phyloP scores from a whole-genome alignment of 306 rosid genomes.

The Inga leiocalycina region DNA sequence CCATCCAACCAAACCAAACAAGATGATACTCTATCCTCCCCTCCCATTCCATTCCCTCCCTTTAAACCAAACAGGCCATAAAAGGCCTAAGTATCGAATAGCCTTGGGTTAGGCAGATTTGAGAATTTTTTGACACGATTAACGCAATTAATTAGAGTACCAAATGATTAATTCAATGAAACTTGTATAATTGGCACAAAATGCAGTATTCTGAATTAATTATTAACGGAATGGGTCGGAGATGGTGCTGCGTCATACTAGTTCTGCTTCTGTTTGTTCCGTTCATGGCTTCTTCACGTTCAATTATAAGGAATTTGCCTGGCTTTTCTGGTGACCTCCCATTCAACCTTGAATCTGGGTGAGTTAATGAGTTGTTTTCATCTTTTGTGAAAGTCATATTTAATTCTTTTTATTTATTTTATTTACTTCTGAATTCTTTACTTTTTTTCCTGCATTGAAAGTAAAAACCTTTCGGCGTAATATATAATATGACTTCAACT shows the following conservation, averaged over 20 bases:
- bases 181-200: background rate
- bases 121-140: background rate
- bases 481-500: background rate
- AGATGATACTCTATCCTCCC: too few relatives aligned
- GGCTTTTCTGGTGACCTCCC: constrained; percentile 20
- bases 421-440: background rate
- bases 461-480: background rate
- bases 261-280: background rate
- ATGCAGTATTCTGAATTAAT: background rate
- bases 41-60: too few relatives aligned
- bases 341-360: constrained; percentile 19
- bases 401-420: background rate
- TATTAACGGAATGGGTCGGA: background rate
- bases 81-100: background rate
- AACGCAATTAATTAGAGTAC: background rate
- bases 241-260: constrained; percentile 6
- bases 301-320: background rate
- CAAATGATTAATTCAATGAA: background rate
- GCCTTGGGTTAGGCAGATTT: background rate
- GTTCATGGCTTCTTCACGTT: constrained; percentile 1
- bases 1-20: too few relatives aligned
- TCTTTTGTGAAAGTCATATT: background rate
- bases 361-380: background rate
- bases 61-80: too few relatives aligned
- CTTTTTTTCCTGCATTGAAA: background rate